Evolutionary conservation across 2,329 filamentous ascomycete species (phyloP), one percentile per base, ranked within the genome.

Genomic region (Pyricularia sp.): DNA sequence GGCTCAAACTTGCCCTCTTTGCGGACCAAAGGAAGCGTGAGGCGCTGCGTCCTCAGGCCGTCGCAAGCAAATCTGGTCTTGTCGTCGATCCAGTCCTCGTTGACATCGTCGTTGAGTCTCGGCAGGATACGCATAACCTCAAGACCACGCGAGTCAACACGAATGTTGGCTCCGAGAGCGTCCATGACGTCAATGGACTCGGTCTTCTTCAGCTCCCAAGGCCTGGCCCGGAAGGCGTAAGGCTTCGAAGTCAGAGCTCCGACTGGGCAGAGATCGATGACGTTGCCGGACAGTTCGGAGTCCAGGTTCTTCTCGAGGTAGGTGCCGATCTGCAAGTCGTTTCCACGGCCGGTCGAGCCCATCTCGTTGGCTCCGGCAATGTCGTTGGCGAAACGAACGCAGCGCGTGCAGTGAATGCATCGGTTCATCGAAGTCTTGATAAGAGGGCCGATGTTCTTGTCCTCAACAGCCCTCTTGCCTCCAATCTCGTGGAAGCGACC

Each of bases 341-440:
- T 98, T 78, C 95, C 95, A 84, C 95, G 92, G 77, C 95, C 95
- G 33, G 92, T 92, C 50, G 94, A 97, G 74, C 95, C 95, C 76
- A 99, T 87, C 81, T 99, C 95, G 50, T 95, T 93, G 70, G 95
- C 95, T 76, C 95, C 95, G 71, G 95, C 95, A 76, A 99, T 86
- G 77, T 99, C 95, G 81, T 98, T 99, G 78, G 95, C 92, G 81
- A 99, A 99, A 77, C 95, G 93, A 75, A 99, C 89, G 82, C 95
- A 99, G 77, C 95, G 90, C 72, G 95, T 99, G 86, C 95, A 99
- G 85, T 99, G 95, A 77, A 99, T 99, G 81, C 95, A 99, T 79
- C 95, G 88, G 86, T 99, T 99, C 95, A 99, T 99, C 66, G 95
- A 99, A 3, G 95, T 99, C 88, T 99, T 99, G 83, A 99, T 92